Conservation (phyloP, 345 rosid genomes). For the Noccaea caerulescens region DNA sequence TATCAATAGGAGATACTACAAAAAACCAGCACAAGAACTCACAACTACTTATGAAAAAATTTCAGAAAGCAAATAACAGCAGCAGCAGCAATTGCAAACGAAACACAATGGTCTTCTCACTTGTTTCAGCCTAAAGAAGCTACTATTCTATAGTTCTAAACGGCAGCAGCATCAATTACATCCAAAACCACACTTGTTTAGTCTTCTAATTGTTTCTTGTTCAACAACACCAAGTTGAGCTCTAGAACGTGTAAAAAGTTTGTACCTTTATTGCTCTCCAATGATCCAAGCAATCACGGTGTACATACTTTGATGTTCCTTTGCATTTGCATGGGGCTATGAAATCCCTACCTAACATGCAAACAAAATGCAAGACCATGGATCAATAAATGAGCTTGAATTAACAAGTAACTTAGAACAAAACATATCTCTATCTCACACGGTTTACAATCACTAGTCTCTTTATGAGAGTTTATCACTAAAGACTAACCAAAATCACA, state of each 20-base stretch:
- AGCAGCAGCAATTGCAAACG: no score
- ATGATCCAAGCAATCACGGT: constrained; percentile 96
- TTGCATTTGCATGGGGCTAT: constrained; percentile 99
- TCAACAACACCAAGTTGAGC: not conserved
- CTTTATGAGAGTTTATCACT: not conserved
- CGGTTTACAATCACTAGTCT: not conserved
- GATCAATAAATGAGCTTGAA: constrained; percentile 26
- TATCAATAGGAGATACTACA: no score
- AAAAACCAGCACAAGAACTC: no score
- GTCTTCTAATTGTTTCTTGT: not conserved
- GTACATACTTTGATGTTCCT: constrained; percentile 97
- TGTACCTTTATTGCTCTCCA: constrained; percentile 94
- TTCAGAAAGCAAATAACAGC: no score
- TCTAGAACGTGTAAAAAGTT: not conserved
- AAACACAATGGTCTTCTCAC: no score
- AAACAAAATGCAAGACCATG: constrained; percentile 4
- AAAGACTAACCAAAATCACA: constrained; percentile 29
- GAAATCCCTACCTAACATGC: constrained; percentile 88
- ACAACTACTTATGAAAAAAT: no score
- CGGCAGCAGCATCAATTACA: not conserved
- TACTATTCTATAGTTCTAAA: no score
- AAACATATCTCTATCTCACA: not conserved
- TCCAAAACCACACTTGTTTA: constrained; percentile 2
- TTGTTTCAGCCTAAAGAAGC: no score
- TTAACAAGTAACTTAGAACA: constrained; percentile 5